These are phyloP conservation scores for Exsudoporus floridanus DNA, from an alignment of 1,284 basidiomycete genomes.

Conservation along the genomic window DNA sequence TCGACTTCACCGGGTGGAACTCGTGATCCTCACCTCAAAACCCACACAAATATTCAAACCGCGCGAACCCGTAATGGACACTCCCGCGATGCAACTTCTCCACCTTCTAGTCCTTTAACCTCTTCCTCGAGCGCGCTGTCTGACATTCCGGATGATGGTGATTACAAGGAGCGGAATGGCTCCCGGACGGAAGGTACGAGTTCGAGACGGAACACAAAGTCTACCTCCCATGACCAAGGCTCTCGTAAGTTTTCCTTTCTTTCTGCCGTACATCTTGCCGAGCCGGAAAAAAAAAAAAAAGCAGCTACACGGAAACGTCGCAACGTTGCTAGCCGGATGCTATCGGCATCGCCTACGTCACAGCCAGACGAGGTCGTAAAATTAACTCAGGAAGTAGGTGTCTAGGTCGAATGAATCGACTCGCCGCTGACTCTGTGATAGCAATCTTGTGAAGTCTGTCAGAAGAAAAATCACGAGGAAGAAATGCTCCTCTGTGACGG, in stretches of 20 bases:
- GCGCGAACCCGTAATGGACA: constrained; percentile 41
- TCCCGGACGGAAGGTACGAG: constrained; percentile 33
- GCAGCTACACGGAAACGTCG: constrained; percentile 40
- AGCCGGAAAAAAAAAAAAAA: constrained; percentile 4
- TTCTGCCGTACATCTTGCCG: constrained; percentile 17
- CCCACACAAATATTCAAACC: constrained; percentile 42
- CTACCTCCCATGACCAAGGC: constrained; percentile 43
- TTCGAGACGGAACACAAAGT: constrained; percentile 47
- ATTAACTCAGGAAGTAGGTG: constrained; percentile 52
- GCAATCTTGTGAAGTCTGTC: constrained; percentile 81
- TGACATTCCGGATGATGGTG: constrained; percentile 73
- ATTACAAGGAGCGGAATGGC: constrained; percentile 48
- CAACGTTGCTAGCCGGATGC: constrained; percentile 34
- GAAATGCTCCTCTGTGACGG: constrained; percentile 97
- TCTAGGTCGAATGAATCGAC: constrained; percentile 6
- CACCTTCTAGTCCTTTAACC: constrained; percentile 70
- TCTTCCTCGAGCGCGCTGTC: constrained; percentile 71
- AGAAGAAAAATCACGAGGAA: constrained; percentile 81
- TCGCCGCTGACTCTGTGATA: constrained; percentile 24
- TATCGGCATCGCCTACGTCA: constrained; percentile 46
- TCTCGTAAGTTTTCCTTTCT: constrained; percentile 33
- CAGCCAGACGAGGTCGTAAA: constrained; percentile 44
- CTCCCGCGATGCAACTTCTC: constrained; percentile 40
- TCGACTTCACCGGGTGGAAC: constrained; percentile 40
- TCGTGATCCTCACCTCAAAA: constrained; percentile 45